These are phyloP conservation scores for Ustilago hordei DNA, from an alignment of 1,284 basidiomycete genomes.

Conservation along the genomic window DNA sequence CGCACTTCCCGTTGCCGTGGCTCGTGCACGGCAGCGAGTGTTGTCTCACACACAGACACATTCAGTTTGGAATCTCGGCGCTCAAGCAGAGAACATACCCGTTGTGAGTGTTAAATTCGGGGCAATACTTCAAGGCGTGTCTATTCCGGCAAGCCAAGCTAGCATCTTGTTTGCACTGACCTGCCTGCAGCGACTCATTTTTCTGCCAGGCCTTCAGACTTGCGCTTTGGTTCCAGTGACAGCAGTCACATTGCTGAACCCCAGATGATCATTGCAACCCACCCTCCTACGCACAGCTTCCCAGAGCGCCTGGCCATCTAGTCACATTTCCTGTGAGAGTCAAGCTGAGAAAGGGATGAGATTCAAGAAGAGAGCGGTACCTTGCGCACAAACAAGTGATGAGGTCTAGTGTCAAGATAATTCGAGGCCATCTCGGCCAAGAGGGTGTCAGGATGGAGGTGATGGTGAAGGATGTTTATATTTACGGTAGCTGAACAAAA, in stretches of 20 bases:
- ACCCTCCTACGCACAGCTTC: background rate
- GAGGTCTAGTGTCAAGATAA: conserved; percentile 28
- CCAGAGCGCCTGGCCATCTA: background rate
- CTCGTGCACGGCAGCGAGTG: conserved; percentile 4
- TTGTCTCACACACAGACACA: background rate
- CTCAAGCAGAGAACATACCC: background rate
- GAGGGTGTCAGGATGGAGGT: conserved; percentile 6
- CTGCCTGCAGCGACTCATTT: background rate
- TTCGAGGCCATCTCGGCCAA: conserved; percentile 5
- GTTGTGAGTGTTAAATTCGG: background rate
- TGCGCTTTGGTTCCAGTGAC: background rate
- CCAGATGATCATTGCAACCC: background rate
- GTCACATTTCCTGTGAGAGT: background rate
- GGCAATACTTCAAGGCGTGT: background rate
- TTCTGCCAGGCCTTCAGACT: background rate
- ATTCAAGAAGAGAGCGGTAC: conserved; percentile 34
- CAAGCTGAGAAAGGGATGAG: conserved; percentile 26
- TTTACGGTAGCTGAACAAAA: conserved; percentile 5
- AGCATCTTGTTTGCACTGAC: conserved; percentile 5
- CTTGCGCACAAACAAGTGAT: conserved; percentile 33
- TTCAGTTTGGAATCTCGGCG: background rate
- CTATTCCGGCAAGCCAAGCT: conserved; percentile 3
- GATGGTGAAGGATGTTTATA: background rate
- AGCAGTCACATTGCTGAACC: background rate
- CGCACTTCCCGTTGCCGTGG: conserved; percentile 4